Percentiles rank a stretch among this genome's conserved stretches.
These are phyloP conservation scores for Trichosporon sp. DNA, from an alignment of 1,284 basidiomycete species.

Conservation along the genomic window DNA sequence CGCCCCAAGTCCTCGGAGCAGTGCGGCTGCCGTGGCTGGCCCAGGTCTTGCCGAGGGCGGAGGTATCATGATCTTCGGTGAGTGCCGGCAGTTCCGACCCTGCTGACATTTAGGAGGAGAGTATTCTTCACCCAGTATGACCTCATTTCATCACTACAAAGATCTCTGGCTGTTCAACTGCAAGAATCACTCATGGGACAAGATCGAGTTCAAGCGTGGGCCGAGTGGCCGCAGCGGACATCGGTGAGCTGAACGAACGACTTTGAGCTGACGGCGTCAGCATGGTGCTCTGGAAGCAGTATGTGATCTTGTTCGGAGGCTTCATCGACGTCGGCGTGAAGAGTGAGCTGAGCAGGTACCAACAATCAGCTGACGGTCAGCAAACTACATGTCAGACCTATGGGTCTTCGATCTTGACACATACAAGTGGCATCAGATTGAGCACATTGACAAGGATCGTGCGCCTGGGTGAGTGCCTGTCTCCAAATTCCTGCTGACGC, in stretches of 20 bases:
- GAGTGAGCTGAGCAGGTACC: constrained; percentile 50
- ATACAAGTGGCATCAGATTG: constrained; percentile 79
- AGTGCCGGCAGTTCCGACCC: constrained; percentile 18
- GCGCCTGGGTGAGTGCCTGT: constrained; percentile 51
- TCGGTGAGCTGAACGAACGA: constrained; percentile 52
- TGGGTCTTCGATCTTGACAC: constrained; percentile 85
- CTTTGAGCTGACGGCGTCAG: constrained; percentile 44
- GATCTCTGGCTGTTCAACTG: constrained; percentile 55
- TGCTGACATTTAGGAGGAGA: constrained; percentile 59
- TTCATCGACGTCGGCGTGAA: constrained; percentile 76
- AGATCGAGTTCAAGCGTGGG: constrained; percentile 77
- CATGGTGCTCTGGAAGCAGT: constrained; percentile 88
- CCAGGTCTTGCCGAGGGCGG: constrained; percentile 62
- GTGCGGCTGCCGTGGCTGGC: constrained; percentile 69
- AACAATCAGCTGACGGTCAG: constrained; percentile 47
- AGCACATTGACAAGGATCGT: constrained; percentile 62
- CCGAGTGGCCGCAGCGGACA: constrained; percentile 81
- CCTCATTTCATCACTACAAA: constrained; percentile 83
- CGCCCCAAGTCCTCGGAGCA: constrained; percentile 75
- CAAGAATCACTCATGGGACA: constrained; percentile 69
- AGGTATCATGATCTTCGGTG: constrained; percentile 77
- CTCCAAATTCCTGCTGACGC: background rate
- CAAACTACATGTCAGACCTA: constrained; percentile 76
- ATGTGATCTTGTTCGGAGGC: constrained; percentile 77
- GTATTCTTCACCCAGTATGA: constrained; percentile 79